Base-by-base conservation (phyloP, 352 stramenopile genomes). In the Blastocystis sp. region DNA sequence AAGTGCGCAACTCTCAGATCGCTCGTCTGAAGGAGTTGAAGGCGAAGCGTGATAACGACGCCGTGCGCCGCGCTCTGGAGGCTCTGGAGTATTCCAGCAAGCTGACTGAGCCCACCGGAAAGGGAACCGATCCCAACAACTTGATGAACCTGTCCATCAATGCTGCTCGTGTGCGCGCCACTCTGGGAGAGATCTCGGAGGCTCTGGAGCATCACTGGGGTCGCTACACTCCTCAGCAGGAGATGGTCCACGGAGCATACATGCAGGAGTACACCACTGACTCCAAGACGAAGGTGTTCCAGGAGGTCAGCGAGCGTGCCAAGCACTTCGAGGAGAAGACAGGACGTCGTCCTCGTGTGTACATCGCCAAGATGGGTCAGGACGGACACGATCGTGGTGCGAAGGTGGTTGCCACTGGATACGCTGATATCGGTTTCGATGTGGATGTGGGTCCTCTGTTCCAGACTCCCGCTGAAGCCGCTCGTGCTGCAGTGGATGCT, bases 361-460 rank as follows among this genome's bases (percentile, higher is more conserved):
- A 98, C 39, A 95, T 99, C 16, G 95, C 96, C 55, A 98, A 98
- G 91, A 96, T 96, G 93, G 94, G 95, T 43, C 95, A 98, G 92
- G 96, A 99, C 91, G 96, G 96, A 37, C 96, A 99, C 90, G 96
- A 98, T 91, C 94, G 96, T 88, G 96, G 96, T 70, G 96, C 96
- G 37, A 98, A 98, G 90, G 95, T 98, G 16, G 97, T 99, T 90
- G 95, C 96, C 2, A 96, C 92, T 78, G 96, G 96, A 24, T 98
- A 98, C 90, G 96, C 94, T 24, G 96, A 99, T 91, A 92, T 99
- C 87, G 96, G 96, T 26, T 99, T 98, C 90, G 96, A 99, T 92
- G 96, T 99, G 24, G 96, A 98, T 90, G 94, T 98, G 64, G 96
- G 96, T 13, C 95, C 96, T 62, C 91, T 99, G 26, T 99, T 99